Percentiles rank a stretch among this genome's conserved stretches.
Evolutionary conservation across 208 protist species (phyloP).

Genomic region (Naegleria gruberi): DNA sequence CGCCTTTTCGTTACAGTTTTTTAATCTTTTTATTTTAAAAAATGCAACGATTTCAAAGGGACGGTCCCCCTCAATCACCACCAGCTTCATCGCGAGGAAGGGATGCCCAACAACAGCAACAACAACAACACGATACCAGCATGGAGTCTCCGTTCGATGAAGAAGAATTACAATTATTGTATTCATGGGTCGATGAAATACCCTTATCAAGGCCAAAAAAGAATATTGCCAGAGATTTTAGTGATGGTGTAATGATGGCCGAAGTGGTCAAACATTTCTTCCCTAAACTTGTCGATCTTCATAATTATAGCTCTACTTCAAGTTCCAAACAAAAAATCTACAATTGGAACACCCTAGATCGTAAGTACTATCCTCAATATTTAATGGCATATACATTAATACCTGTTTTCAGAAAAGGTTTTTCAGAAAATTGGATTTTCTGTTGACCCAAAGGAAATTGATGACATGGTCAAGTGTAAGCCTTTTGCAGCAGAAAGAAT

Average conservation of each 20-base stretch:
- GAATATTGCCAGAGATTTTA: slow-evolving; percentile 94
- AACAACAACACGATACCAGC: too few relatives aligned
- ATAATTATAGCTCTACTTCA: slow-evolving; percentile 91
- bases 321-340: slow-evolving; percentile 75
- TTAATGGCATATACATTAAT: background rate
- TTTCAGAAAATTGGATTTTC: slow-evolving; percentile 84
- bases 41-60: too few relatives aligned
- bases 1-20: too few relatives aligned
- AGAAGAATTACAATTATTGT: slow-evolving; percentile 87
- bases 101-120: too few relatives aligned
- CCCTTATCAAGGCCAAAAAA: slow-evolving; percentile 87
- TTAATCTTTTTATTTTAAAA: too few relatives aligned
- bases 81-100: too few relatives aligned
- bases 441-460: slow-evolving; percentile 70
- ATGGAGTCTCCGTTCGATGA: slow-evolving; percentile 60
- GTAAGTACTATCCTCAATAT: background rate
- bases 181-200: slow-evolving; percentile 93
- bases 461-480: slow-evolving; percentile 70
- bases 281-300: slow-evolving; percentile 90
- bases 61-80: too few relatives aligned
- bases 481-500: slow-evolving; percentile 82
- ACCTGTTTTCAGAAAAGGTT: slow-evolving; percentile 51
- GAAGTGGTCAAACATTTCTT: slow-evolving; percentile 92
- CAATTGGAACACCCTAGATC: slow-evolving; percentile 92
- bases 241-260: slow-evolving; percentile 90